Conservation (phyloP, 345 rosid species). For the Eucalyptus coolabah region DNA sequence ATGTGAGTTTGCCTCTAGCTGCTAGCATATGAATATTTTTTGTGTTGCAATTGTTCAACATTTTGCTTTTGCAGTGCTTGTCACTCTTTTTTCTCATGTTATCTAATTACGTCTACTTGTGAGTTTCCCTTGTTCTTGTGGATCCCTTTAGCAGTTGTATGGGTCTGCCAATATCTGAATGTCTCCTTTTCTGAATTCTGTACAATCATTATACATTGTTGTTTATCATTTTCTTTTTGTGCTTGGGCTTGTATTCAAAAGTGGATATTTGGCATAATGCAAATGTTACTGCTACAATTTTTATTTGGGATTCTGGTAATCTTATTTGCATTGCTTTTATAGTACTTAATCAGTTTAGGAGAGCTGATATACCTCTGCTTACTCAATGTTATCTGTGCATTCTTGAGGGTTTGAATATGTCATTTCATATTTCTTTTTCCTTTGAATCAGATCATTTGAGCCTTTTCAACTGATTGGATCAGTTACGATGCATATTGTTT, state of each 20-base stretch:
- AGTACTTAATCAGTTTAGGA: neutral
- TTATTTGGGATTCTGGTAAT: neutral
- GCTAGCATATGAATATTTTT: neutral
- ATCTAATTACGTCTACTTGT: neutral
- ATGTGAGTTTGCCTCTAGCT: constrained; percentile 31
- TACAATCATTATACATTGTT: neutral
- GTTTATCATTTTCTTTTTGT: neutral
- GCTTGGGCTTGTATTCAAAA: neutral
- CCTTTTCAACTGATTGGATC: neutral
- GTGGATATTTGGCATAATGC: neutral
- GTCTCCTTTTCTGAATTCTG: neutral
- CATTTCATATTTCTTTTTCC: neutral
- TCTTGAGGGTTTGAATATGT: neutral
- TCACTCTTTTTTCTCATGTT: neutral
- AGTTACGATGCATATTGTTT: neutral
- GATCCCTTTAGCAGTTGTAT: neutral
- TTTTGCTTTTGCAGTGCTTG: neutral
- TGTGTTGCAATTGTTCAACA: neutral
- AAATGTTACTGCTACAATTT: neutral
- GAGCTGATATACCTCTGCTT: neutral
- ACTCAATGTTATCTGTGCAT: neutral
- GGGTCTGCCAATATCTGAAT: neutral
- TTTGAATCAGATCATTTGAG: neutral
- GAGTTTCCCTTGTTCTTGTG: neutral
- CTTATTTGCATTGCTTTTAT: neutral